phyloP scores from a whole-genome alignment of 768 basidiomycete genomes.

The Lyophyllum atratum region DNA sequence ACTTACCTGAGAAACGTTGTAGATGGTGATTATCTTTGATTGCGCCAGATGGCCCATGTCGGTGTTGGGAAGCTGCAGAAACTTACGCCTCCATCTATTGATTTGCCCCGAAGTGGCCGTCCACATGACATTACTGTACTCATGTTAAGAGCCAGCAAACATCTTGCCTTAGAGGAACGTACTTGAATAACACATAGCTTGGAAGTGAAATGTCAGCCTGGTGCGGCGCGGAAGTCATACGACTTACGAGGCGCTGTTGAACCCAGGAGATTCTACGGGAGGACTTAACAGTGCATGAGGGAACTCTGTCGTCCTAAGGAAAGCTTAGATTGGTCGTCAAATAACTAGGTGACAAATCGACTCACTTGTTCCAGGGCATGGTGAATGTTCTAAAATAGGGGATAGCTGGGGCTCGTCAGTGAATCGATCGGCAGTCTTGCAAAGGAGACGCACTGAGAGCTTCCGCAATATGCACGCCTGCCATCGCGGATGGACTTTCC shows the following conservation, averaged over 20 bases:
- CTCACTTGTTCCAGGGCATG: constrained; percentile 61
- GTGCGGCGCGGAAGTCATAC: neutral
- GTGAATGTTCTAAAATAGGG: constrained; percentile 70
- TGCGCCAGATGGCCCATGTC: constrained; percentile 62
- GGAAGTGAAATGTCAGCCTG: neutral
- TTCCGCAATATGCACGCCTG: constrained; percentile 74
- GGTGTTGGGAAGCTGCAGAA: constrained; percentile 49
- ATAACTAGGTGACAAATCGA: neutral
- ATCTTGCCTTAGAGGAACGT: constrained; percentile 14
- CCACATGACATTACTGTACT: constrained; percentile 60
- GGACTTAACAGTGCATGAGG: constrained; percentile 67
- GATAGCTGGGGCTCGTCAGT: constrained; percentile 38
- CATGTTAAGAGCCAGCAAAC: neutral
- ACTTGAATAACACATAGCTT: constrained; percentile 64
- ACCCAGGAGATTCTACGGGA: constrained; percentile 61
- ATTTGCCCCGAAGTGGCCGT: constrained; percentile 64
- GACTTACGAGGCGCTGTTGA: constrained; percentile 60
- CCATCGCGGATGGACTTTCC: constrained; percentile 70
- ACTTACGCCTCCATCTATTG: constrained; percentile 62
- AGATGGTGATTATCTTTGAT: constrained; percentile 63
- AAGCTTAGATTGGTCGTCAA: neutral
- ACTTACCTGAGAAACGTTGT: constrained; percentile 63
- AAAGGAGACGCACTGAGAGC: constrained; percentile 45
- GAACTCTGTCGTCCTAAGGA: constrained; percentile 52
- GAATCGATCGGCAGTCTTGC: neutral